phyloP scores from a whole-genome alignment of 257 asterid genomes.

The Lycium barbarum region DNA sequence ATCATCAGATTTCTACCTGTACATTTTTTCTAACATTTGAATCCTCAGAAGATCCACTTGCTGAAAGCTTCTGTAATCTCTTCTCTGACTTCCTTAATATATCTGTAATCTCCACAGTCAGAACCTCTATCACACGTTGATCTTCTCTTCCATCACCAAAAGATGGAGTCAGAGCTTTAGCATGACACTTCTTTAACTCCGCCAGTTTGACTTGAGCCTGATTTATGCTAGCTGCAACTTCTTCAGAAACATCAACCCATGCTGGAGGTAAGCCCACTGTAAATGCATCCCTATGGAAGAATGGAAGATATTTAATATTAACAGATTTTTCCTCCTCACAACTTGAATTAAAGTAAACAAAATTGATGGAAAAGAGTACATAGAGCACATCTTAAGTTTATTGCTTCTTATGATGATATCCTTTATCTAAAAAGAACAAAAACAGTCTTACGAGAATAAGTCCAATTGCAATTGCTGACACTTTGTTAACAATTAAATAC shows the following conservation, averaged over 20 bases:
- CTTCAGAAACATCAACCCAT: slow-evolving; percentile 30
- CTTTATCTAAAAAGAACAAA: neutral
- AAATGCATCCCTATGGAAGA: slow-evolving; percentile 24
- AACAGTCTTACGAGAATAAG: neutral
- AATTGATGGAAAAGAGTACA: neutral
- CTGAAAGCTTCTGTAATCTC: slow-evolving; percentile 33
- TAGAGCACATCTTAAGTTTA: neutral
- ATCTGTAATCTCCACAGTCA: slow-evolving; percentile 25
- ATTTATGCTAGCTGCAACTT: slow-evolving; percentile 28
- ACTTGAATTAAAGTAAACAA: neutral
- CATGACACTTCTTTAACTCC: slow-evolving; percentile 25
- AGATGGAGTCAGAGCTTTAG: slow-evolving; percentile 29
- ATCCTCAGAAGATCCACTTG: slow-evolving; percentile 28
- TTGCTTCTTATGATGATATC: neutral
- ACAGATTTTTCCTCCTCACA: slow-evolving; percentile 3
- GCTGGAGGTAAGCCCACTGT: slow-evolving; percentile 25
- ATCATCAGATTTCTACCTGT: slow-evolving; percentile 23
- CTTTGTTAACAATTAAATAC: neutral
- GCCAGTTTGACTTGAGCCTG: slow-evolving; percentile 28
- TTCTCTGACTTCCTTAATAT: slow-evolving; percentile 32
- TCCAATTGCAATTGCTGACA: neutral
- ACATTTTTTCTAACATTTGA: slow-evolving; percentile 29
- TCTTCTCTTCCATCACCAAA: slow-evolving; percentile 29
- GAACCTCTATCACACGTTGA: slow-evolving; percentile 29
- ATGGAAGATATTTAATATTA: slow-evolving; percentile 5